Conservation (phyloP, 2,329 filamentous ascomycete genomes). For the Metarhizium anisopliae region DNA sequence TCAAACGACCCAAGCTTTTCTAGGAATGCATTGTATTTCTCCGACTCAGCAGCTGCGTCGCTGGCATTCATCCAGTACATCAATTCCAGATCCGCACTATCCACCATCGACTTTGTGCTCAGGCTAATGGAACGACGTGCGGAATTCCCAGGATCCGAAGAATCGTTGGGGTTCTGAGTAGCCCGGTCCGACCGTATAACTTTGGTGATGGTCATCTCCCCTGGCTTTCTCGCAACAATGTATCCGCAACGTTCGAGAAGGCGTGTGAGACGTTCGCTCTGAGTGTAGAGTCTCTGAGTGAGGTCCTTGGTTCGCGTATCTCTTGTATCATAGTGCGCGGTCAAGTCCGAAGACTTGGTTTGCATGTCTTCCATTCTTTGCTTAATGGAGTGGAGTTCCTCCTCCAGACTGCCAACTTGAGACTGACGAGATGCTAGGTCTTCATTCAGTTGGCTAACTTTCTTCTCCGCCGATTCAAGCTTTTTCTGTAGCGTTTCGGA, state of each 20-base stretch:
- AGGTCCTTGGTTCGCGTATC: slow-evolving; percentile 71
- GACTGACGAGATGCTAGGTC: slow-evolving; percentile 67
- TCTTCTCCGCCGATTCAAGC: slow-evolving; percentile 66
- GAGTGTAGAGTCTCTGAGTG: slow-evolving; percentile 71
- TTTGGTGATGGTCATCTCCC: slow-evolving; percentile 67
- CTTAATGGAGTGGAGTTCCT: slow-evolving; percentile 61
- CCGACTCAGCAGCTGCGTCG: slow-evolving; percentile 56
- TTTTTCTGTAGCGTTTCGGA: slow-evolving; percentile 69
- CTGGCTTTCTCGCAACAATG: slow-evolving; percentile 64
- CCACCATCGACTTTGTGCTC: slow-evolving; percentile 44
- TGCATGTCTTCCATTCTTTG: slow-evolving; percentile 53
- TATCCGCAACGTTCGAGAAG: slow-evolving; percentile 85
- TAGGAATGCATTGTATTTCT: slow-evolving; percentile 68
- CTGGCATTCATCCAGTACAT: slow-evolving; percentile 74
- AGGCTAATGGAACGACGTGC: slow-evolving; percentile 45
- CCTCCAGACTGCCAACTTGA: slow-evolving; percentile 66
- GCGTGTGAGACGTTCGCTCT: slow-evolving; percentile 74
- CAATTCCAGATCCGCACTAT: slow-evolving; percentile 60
- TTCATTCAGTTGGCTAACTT: slow-evolving; percentile 56
- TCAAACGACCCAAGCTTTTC: slow-evolving; percentile 69
- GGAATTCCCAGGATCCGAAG: slow-evolving; percentile 46
- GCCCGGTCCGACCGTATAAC: slow-evolving; percentile 50
- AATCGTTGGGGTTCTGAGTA: slow-evolving; percentile 46
- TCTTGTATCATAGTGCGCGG: slow-evolving; percentile 57
- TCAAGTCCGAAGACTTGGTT: slow-evolving; percentile 39